Evolutionary conservation across 2,329 filamentous ascomycete species (phyloP).

Genomic region (Penicillium sp.): DNA sequence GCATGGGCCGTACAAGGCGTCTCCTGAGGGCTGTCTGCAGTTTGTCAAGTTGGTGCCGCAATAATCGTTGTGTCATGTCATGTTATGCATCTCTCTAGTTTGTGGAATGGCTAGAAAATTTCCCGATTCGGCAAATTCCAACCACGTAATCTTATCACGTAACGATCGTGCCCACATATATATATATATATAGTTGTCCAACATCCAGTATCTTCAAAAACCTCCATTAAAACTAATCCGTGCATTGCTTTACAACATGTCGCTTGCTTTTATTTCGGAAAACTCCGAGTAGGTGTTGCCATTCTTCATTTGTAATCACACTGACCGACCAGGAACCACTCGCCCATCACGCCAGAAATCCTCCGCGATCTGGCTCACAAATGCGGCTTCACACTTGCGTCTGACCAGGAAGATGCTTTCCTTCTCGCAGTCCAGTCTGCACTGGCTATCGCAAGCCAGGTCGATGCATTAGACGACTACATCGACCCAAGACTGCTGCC

Average conservation of each 20-base stretch:
- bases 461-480: background rate
- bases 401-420: background rate
- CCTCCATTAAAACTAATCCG: too few relatives aligned
- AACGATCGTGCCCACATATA: too few relatives aligned
- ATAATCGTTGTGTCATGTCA: too few relatives aligned
- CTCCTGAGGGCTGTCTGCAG: constrained; percentile 34
- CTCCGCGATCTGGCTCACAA: background rate
- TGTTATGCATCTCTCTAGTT: too few relatives aligned
- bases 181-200: too few relatives aligned
- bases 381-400: background rate
- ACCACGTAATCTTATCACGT: too few relatives aligned
- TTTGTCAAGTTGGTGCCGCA: constrained; percentile 17
- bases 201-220: too few relatives aligned
- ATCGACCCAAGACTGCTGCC: background rate
- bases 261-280: background rate
- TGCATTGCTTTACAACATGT: too few relatives aligned
- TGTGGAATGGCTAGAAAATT: too few relatives aligned
- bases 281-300: background rate
- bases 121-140: too few relatives aligned
- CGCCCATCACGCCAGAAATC: background rate
- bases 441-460: background rate
- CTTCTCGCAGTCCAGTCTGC: background rate
- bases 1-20: constrained; percentile 35
- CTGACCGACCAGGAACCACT: background rate
- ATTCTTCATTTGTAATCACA: background rate